phyloP scores from a whole-genome alignment of 2,329 filamentous ascomycete genomes.

The Fusarium citri region DNA sequence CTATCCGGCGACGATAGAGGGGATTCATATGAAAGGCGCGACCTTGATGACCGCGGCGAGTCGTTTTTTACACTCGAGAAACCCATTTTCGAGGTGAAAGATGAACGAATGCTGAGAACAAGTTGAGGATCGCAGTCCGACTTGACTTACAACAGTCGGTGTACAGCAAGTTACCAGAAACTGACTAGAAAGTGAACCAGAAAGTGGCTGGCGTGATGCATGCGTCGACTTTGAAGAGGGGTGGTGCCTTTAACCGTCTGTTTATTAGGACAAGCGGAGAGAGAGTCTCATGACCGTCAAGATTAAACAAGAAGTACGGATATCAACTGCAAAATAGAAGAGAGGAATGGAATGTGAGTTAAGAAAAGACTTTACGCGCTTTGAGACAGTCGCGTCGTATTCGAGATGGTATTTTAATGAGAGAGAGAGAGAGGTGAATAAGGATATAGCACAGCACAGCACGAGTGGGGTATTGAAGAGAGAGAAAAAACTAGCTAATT shows the following conservation, averaged over 20 bases:
- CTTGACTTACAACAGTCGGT: constrained; percentile 27
- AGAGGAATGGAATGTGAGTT: no score
- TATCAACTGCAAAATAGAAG: background rate
- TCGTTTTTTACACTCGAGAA: constrained; percentile 13
- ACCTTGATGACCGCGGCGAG: constrained; percentile 27
- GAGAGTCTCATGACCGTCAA: constrained; percentile 20
- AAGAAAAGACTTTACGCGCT: constrained; percentile 4
- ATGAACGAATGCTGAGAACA: constrained; percentile 6
- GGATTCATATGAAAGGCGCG: constrained; percentile 23
- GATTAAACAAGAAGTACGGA: background rate
- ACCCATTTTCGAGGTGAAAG: constrained; percentile 8
- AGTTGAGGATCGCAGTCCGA: background rate
- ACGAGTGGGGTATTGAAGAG: constrained; percentile 10
- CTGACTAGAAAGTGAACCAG: background rate
- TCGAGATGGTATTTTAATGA: constrained; percentile 10
- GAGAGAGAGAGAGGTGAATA: constrained; percentile 1
- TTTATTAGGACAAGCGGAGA: constrained; percentile 17
- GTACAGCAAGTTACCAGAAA: constrained; percentile 5
- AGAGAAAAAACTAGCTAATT: constrained; percentile 17
- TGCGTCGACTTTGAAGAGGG: constrained; percentile 22
- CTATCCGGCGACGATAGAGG: constrained; percentile 29
- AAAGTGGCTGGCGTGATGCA: constrained; percentile 25
- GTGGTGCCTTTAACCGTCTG: constrained; percentile 22
- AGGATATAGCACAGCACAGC: constrained; percentile 2
- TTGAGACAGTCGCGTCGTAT: constrained; percentile 11